Conservation (phyloP, 2,329 filamentous ascomycete genomes). For the Phialophora macrospora region DNA sequence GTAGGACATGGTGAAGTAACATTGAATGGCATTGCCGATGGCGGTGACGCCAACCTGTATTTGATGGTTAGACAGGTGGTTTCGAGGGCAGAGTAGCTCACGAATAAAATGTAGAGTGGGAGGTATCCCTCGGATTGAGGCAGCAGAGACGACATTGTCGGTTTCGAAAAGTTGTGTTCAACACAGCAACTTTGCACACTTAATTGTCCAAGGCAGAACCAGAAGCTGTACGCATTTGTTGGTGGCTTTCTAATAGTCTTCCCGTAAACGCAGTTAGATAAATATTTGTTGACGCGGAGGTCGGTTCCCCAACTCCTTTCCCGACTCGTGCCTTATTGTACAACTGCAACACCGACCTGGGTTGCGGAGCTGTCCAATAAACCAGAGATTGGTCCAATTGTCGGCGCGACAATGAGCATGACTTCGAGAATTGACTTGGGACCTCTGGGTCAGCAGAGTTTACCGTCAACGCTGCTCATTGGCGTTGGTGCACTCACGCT, state of each 20-base stretch:
- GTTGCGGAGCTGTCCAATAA: not conserved
- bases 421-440: conserved; percentile 30
- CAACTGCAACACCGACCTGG: not conserved
- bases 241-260: not conserved
- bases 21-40: conserved; percentile 82
- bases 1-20: conserved; percentile 78
- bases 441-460: conserved; percentile 34
- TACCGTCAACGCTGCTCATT: conserved; percentile 43
- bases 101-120: conserved; percentile 37
- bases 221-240: not conserved
- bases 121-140: conserved; percentile 36
- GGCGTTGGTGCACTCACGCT: conserved; percentile 64
- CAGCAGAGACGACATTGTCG: conserved; percentile 27
- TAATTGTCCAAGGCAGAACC: not conserved
- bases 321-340: not conserved
- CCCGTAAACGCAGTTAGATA: not conserved
- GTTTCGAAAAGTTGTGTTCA: not conserved
- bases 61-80: conserved; percentile 55
- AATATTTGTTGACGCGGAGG: conserved; percentile 1
- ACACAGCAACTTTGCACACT: not conserved
- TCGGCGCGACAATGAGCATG: conserved; percentile 3
- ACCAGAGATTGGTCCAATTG: not conserved
- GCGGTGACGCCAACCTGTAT: conserved; percentile 78
- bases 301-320: not conserved
- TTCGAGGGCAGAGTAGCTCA: conserved; percentile 40